Evolutionary conservation across 805 yeast species (phyloP).

Genomic region (Wickerhamiella alocasiicola): DNA sequence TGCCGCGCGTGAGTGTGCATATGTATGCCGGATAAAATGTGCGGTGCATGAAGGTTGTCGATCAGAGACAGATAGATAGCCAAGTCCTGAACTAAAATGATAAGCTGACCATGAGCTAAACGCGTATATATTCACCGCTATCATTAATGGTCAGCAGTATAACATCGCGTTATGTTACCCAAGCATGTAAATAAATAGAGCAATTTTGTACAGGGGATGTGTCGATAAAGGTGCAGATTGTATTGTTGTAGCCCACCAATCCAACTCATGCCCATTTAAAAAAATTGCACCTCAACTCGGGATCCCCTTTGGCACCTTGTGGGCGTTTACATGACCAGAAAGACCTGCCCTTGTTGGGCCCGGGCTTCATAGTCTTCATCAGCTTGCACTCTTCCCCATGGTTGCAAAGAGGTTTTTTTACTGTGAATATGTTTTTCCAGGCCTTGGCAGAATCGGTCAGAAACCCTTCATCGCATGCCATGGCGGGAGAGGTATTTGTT

Average conservation of each 20-base stretch:
- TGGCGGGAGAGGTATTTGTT: not conserved
- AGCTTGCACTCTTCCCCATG: conserved; percentile 29
- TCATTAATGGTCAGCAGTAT: too few relatives aligned
- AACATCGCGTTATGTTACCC: too few relatives aligned
- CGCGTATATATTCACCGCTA: too few relatives aligned
- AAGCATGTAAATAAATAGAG: not conserved
- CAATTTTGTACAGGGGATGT: too few relatives aligned
- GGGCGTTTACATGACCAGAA: conserved; percentile 31
- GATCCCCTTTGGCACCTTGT: conserved; percentile 19
- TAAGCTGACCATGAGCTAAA: too few relatives aligned
- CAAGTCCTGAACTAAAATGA: too few relatives aligned
- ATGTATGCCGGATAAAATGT: too few relatives aligned
- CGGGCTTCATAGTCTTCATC: conserved; percentile 24
- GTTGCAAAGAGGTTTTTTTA: conserved; percentile 20
- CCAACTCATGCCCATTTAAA: conserved; percentile 25
- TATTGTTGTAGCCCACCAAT: too few relatives aligned
- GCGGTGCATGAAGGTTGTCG: too few relatives aligned
- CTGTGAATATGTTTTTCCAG: conserved; percentile 20
- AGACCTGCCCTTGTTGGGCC: conserved; percentile 28
- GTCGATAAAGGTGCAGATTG: too few relatives aligned
- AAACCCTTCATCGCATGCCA: not conserved
- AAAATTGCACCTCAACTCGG: conserved; percentile 24
- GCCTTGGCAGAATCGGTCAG: not conserved
- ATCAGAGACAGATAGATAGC: too few relatives aligned
- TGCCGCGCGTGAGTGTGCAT: too few relatives aligned